Conservation (phyloP, 768 basidiomycete genomes). For the Xerocomellus amylosporus region DNA sequence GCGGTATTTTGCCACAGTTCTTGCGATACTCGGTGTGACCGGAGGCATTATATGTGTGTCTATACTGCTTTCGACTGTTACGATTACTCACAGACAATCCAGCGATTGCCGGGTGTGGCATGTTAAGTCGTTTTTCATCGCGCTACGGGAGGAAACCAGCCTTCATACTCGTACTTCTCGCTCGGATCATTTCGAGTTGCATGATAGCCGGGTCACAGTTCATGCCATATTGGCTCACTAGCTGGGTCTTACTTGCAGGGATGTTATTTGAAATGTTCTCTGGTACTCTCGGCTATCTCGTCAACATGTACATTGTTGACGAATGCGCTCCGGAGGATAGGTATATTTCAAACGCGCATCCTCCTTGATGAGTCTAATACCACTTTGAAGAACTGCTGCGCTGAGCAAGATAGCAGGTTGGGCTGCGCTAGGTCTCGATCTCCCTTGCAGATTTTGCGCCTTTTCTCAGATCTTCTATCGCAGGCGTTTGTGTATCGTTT, state of each 20-base stretch:
- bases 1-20: constrained; percentile 19
- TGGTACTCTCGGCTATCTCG: constrained; percentile 16
- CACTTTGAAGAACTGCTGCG: constrained; percentile 20
- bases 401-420: constrained; percentile 31
- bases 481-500: constrained; percentile 29
- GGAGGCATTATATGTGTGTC: constrained; percentile 24
- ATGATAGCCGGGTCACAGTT: constrained; percentile 20
- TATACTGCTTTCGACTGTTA: not conserved
- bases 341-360: constrained; percentile 3
- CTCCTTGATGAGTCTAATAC: constrained; percentile 2
- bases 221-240: constrained; percentile 12
- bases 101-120: constrained; percentile 27
- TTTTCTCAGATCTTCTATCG: not conserved
- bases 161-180: constrained; percentile 13
- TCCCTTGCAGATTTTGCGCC: not conserved
- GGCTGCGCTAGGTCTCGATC: constrained; percentile 24
- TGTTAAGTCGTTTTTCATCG: constrained; percentile 24
- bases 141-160: constrained; percentile 27
- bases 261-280: constrained; percentile 17
- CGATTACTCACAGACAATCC: not conserved
- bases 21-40: constrained; percentile 13
- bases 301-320: constrained; percentile 31
- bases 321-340: constrained; percentile 24
- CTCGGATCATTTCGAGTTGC: constrained; percentile 7
- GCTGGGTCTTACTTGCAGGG: constrained; percentile 19